Percentiles rank a stretch among this genome's conserved stretches.
These are phyloP conservation scores for Ophiosphaerella herpotricha DNA, from an alignment of 2,329 filamentous ascomycete genomes.

Conservation along the genomic window DNA sequence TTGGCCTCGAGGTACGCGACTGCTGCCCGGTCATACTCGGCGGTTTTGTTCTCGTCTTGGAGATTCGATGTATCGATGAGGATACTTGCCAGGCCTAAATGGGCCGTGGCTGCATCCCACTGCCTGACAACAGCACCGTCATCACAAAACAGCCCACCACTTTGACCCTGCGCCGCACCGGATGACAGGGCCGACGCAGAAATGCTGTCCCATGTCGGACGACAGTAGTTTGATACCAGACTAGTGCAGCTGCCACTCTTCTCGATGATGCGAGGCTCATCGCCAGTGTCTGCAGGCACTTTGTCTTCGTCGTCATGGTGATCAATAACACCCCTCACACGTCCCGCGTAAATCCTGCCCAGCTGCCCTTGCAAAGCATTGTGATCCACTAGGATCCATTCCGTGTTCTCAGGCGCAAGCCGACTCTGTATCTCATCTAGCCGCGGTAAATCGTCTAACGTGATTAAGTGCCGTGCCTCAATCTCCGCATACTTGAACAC, in stretches of 20 bases:
- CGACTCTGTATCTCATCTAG: slow-evolving; percentile 54
- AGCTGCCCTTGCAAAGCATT: slow-evolving; percentile 71
- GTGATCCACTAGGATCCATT: slow-evolving; percentile 80
- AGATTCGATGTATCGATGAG: slow-evolving; percentile 75
- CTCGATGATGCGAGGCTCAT: slow-evolving; percentile 64
- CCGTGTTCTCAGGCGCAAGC: slow-evolving; percentile 61
- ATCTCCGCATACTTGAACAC: slow-evolving; percentile 67
- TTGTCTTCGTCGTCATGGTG: slow-evolving; percentile 75
- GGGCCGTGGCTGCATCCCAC: slow-evolving; percentile 65
- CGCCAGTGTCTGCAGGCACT: slow-evolving; percentile 54
- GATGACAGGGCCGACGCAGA: slow-evolving; percentile 49
- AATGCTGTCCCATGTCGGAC: slow-evolving; percentile 60
- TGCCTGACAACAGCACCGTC: slow-evolving; percentile 41
- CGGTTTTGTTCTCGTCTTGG: slow-evolving; percentile 64
- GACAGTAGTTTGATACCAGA: slow-evolving; percentile 66
- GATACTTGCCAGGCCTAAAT: slow-evolving; percentile 70
- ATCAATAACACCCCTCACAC: slow-evolving; percentile 71
- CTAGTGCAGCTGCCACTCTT: slow-evolving; percentile 75
- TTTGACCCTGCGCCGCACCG: slow-evolving; percentile 46
- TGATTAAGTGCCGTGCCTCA: slow-evolving; percentile 66
- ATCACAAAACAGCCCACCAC: slow-evolving; percentile 37
- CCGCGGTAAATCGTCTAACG: slow-evolving; percentile 61
- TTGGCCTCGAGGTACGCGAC: slow-evolving; percentile 63
- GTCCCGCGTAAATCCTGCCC: slow-evolving; percentile 55
- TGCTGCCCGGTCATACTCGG: slow-evolving; percentile 62